Evolutionary conservation across 192 early-diverging fungal genomes (phyloP).

Genomic region (Coemansia sp.): DNA sequence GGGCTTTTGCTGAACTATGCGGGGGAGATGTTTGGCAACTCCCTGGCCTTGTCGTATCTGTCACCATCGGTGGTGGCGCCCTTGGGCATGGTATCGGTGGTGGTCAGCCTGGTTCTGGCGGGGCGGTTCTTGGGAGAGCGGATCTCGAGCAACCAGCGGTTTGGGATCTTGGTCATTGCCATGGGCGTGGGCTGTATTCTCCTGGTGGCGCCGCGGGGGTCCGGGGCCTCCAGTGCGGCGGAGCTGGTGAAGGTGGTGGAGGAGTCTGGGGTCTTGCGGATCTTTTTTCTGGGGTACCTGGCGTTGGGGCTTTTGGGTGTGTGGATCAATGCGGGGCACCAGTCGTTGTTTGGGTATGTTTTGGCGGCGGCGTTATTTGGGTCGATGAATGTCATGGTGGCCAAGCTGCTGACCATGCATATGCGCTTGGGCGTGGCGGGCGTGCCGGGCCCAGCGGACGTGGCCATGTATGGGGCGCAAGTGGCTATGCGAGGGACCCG

Average conservation of each 20-base stretch:
- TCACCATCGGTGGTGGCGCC: conserved; percentile 45
- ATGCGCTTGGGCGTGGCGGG: conserved; percentile 23
- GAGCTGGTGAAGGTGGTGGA: conserved; percentile 34
- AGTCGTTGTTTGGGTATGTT: conserved; percentile 34
- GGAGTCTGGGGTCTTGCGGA: conserved; percentile 22
- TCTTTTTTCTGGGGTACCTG: conserved; percentile 17
- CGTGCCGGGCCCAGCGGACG: conserved; percentile 30
- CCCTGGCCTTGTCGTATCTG: conserved; percentile 45
- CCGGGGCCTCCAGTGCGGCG: conserved; percentile 19
- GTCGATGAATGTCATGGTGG: conserved; percentile 46
- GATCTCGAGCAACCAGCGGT: conserved; percentile 38
- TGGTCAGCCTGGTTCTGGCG: conserved; percentile 40
- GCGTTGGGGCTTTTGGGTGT: conserved; percentile 18
- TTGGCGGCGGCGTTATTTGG: conserved; percentile 42
- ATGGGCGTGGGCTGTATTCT: conserved; percentile 38
- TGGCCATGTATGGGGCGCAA: conserved; percentile 33
- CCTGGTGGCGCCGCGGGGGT: conserved; percentile 37
- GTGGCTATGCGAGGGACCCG: conserved; percentile 4
- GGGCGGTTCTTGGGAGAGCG: conserved; percentile 43
- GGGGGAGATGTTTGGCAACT: conserved; percentile 46
- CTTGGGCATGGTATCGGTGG: conserved; percentile 38
- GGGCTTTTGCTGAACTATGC: conserved; percentile 43
- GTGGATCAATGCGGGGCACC: conserved; percentile 14
- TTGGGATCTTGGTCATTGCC: conserved; percentile 33
- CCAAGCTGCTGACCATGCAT: conserved; percentile 44